Base-by-base conservation (phyloP, 129 eudicot genomes). In the Flaveria brownii region DNA sequence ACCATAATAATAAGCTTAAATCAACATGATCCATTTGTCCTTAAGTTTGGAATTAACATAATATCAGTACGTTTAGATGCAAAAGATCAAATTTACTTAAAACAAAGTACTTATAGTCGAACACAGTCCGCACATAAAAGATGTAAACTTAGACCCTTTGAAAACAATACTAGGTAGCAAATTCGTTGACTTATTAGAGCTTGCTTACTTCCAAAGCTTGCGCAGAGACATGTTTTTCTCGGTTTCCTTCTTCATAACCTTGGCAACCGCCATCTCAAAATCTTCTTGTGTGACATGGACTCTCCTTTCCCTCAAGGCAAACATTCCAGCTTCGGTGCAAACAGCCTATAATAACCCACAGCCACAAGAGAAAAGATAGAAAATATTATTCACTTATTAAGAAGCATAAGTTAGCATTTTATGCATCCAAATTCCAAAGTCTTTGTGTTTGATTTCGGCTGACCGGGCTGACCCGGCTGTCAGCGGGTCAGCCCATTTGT, bases 191-290 rank as follows among this genome's bases (percentile, higher is more conserved):
- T 60, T 22, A 9, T 36, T 56, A 33, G 36, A 42, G 36, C 4
- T 25, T 28, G 47, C 30, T 73, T 65, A 79, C 80, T 74, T 83
- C 86, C 83, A 78, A 12, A 73, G 74, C 80, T 73, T 83, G 49
- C 82, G 70, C 8, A 83, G 17, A 0, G 86, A 83, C 82, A 83
- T 83, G 77, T 83, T 83, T 49, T 78, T 83, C 76, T 83, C 83
- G 1, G 80, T 66, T 52, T 83, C 86, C 55, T 83, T 83, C 83
- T 83, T 83, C 83, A 78, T 78, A 65, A 83, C 86, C 18, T 78
- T 83, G 10, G 80, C 83, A 61, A 82, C 86, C 10, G 86, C 86
- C 86, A 77, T 82, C 86, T 82, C 86, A 57, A 82, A 82, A 73
- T 82, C 86, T 78, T 83, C 86, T 22, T 83, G 86, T 2, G 86